Conservation (phyloP, 2,329 filamentous ascomycete genomes). For the Achaetomium macrosporum region DNA sequence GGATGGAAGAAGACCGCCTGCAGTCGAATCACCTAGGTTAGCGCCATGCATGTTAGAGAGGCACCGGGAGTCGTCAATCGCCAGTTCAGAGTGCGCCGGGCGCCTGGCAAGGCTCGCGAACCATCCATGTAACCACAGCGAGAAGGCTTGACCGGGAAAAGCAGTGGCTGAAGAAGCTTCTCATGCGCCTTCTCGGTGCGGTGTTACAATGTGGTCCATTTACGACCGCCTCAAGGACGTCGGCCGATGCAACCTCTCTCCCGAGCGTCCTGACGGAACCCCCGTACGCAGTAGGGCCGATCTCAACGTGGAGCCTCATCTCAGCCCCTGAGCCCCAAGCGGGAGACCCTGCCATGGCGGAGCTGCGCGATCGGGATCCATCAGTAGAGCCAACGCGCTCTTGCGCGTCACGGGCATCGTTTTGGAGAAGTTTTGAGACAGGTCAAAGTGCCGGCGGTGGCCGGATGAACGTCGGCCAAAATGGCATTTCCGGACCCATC, state of each 20-base stretch:
- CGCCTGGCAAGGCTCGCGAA: neutral
- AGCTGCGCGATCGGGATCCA: neutral
- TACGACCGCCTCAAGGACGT: too few relatives aligned
- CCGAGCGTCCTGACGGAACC: neutral
- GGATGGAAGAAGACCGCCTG: neutral
- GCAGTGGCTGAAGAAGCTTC: neutral
- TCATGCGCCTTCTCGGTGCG: too few relatives aligned
- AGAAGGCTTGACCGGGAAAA: neutral
- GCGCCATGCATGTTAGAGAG: slow-evolving; percentile 4
- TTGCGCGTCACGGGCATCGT: neutral
- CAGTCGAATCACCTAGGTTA: neutral
- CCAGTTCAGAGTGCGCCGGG: neutral
- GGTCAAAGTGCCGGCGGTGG: neutral
- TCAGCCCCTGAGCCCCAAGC: neutral
- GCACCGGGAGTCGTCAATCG: neutral
- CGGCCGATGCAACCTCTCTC: too few relatives aligned
- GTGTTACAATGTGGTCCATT: too few relatives aligned
- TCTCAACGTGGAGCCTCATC: neutral
- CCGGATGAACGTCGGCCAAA: slow-evolving; percentile 14
- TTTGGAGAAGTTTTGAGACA: neutral
- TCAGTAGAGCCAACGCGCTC: neutral
- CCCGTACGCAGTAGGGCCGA: neutral
- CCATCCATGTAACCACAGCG: neutral
- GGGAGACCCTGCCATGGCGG: too few relatives aligned
- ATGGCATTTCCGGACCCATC: slow-evolving; percentile 1